Base-by-base conservation (phyloP, 1,139 yeast species). In the Arxiozyma slooffiae region DNA sequence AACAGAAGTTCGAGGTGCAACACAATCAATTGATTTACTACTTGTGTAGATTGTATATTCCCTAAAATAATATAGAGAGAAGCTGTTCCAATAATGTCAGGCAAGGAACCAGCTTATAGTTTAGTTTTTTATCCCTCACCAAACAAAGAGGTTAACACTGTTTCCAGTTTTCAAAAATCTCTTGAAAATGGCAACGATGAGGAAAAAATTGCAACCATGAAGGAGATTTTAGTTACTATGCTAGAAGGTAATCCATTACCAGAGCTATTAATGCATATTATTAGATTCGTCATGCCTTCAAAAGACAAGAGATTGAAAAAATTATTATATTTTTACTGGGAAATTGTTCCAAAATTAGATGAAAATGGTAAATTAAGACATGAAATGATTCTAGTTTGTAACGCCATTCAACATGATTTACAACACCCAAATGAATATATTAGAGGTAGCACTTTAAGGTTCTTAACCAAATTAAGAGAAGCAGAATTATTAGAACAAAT, bases 361-460 rank as follows among this genome's bases (percentile, higher is more conserved):
- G 76, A 79, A 46, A 83, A 84, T 49, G 98, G 98, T 6, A 87
- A 87, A 67, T 80, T 94, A 76, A 87, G 89, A 73, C 97, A 90
- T 69, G 99, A 94, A 71, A 92, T 94, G 97, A 92, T 94, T 71
- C 80, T 94, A 59, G 98, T 92, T 48, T 92, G 97, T 73, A 94
- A 94, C 68, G 97, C 97, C 51, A 88, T 94, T 63, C 95, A 94
- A 70, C 89, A 92, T 70, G 99, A 94, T 68, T 78, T 94, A 60
- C 97, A 90, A 70, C 98, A 94, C 71, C 97, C 98, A 49, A 94
- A 94, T 72, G 98, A 94, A 70, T 94, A 84, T 67, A 85, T 94
- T 57, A 80, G 98, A 62, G 99, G 98, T 60, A 88, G 89, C 60
- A 90, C 98, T 8, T 76, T 94, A 69, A 80, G 97, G 63, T 92